Evolutionary conservation across 106 monocot species (phyloP), one percentile per base, ranked within the genome.

Genomic region (Phalaenopsis aphrodite): DNA sequence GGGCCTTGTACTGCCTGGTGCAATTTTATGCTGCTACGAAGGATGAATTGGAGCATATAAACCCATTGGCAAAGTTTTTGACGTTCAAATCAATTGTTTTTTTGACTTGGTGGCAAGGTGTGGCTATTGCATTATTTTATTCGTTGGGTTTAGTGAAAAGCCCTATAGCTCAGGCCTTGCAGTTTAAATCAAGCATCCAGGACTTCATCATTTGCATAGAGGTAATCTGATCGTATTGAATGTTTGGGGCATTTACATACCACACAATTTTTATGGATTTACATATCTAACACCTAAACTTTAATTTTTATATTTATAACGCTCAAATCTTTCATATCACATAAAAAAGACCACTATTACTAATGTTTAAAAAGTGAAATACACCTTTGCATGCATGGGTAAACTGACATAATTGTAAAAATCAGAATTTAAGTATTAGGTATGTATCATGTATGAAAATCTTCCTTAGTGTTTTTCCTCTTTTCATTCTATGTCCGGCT

Each of bases 131-230:
- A 68, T 72, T 96, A 78, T 69, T 96, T 81, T 90, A 81, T 83
- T 45, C 87, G 12, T 74, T 96, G 72, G 96, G 93, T 77, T 83
- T 93, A 76, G 86, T 96, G 65, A 91, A 88, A 80, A 91, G 96
- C 75, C 87, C 96, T 68, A 88, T 96, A 72, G 96, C 90, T 47
- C 89, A 95, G 79, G 89, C 80, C 55, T 83, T 95, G 45, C 89
- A 91, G 72, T 90, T 93, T 84, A 91, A 93, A 84, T 86, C 96
- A 75, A 93, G 93, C 58, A 83, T 96, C 82, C 96, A 96, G 82
- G 90, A 96, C 67, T 93, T 96, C 83, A 93, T 96, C 81, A 96
- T 96, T 72, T 96, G 96, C 82, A 96, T 96, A 87, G 96, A 96
- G 96, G 96, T 96, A 96, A 42, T 73, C 17, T 42, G 42, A 41